These are phyloP conservation scores for Phialocephala sp. DNA, from an alignment of 2,329 filamentous ascomycete species.

Conservation along the genomic window DNA sequence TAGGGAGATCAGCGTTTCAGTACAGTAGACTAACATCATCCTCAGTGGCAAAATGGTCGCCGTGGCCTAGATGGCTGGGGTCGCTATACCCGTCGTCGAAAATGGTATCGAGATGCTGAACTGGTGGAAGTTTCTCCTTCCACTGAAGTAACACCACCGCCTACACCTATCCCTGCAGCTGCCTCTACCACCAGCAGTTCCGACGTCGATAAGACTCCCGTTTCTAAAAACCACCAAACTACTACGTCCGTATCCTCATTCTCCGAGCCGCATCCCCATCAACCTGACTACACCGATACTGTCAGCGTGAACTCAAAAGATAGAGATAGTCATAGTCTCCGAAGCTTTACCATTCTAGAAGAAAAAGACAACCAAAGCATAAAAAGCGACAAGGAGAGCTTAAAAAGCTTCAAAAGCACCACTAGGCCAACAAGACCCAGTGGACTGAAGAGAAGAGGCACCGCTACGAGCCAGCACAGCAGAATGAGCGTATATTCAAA, in stretches of 20 bases:
- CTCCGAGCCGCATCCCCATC: slow-evolving; percentile 16
- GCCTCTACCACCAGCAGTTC: slow-evolving; percentile 28
- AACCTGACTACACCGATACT: slow-evolving; percentile 29
- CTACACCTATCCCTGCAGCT: slow-evolving; percentile 43
- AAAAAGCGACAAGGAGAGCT: slow-evolving; percentile 30
- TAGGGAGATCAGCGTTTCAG: neutral
- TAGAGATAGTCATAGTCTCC: slow-evolving; percentile 10
- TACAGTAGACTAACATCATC: slow-evolving; percentile 11
- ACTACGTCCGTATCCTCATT: slow-evolving; percentile 3
- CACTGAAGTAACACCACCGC: slow-evolving; percentile 51
- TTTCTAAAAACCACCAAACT: slow-evolving; percentile 18
- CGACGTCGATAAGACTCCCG: neutral
- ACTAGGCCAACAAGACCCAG: slow-evolving; percentile 28
- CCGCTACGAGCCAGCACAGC: slow-evolving; percentile 23
- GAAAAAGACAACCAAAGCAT: slow-evolving; percentile 23
- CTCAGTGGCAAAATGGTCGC: slow-evolving; percentile 85
- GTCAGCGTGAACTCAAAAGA: slow-evolving; percentile 8
- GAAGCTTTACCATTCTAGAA: slow-evolving; percentile 18
- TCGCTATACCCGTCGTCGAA: slow-evolving; percentile 87
- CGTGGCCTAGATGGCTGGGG: slow-evolving; percentile 90
- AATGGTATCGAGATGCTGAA: slow-evolving; percentile 97
- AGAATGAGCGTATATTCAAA: slow-evolving; percentile 28
- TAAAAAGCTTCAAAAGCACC: slow-evolving; percentile 21
- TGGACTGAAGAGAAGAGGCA: slow-evolving; percentile 32
- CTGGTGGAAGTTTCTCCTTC: slow-evolving; percentile 72